Percentiles rank a stretch among this genome's conserved stretches.
Conservation (phyloP, 2,329 filamentous ascomycete species). For the Paecilomyces fulvus region DNA sequence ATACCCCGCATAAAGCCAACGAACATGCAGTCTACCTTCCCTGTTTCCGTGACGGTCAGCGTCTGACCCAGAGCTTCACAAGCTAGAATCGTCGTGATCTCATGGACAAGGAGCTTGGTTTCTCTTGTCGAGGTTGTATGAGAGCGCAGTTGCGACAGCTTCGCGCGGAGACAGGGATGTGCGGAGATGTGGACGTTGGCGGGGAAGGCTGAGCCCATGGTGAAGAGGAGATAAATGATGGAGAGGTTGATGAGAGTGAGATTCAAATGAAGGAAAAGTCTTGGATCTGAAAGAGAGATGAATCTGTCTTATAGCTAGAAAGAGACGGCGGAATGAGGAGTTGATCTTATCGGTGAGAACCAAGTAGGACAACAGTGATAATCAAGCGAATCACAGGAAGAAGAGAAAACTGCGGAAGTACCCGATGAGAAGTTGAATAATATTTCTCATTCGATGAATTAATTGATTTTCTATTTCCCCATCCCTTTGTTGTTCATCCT, state of each 20-base stretch:
- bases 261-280: neutral
- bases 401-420: neutral
- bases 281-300: neutral
- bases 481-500: neutral
- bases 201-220: slow-evolving; percentile 32
- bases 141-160: slow-evolving; percentile 83
- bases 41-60: slow-evolving; percentile 49
- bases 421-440: neutral
- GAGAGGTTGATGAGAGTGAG: slow-evolving; percentile 1
- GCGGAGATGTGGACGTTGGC: slow-evolving; percentile 63
- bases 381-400: neutral
- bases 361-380: neutral
- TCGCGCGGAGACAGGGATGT: slow-evolving; percentile 79
- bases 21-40: slow-evolving; percentile 47
- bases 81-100: slow-evolving; percentile 74
- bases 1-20: neutral
- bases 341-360: neutral
- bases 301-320: neutral
- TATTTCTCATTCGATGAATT: neutral
- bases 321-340: neutral
- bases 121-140: slow-evolving; percentile 61
- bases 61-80: slow-evolving; percentile 67
- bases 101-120: slow-evolving; percentile 73
- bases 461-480: neutral
- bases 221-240: neutral